Base-by-base conservation (phyloP, 2,329 filamentous ascomycete genomes). In the Triangularia setosa region DNA sequence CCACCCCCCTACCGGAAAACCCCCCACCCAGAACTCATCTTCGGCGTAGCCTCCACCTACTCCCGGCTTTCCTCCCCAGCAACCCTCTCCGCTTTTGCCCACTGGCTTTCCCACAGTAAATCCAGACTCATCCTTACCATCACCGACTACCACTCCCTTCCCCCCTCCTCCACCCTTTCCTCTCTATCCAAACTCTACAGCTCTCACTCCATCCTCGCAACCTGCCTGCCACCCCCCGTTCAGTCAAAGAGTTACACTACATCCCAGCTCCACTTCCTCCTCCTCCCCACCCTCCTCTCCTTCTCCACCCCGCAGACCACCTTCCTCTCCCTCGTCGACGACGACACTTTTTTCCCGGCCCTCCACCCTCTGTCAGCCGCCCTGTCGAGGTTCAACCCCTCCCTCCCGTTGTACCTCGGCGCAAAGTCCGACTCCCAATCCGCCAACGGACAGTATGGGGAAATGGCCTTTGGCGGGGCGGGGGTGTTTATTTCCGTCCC, bases 291-390 rank as follows among this genome's bases (percentile, higher is more conserved):
- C 40, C 78, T 87, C 65, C 73, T 84, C 24, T 71, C 77, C 24
- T 75, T 80, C 58, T 72, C 77, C 30, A 78, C 75, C 9, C 73
- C 79, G 0, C 69, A 77, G 14, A 85, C 84, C 0, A 75, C 77
- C 30, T 88, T 86, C 85, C 79, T 81, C 14, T 81, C 80, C 55
- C 77, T 88, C 58, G 79, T 88, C 40, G 85, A 88, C 70, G 86
- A 88, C 69, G 86, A 88, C 69, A 88, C 86, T 1, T 88, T 88
- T 73, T 87, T 87, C 72, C 80, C 83, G 1, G 84, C 82, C 1
- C 79, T 88, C 54, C 73, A 80, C 60, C 77, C 78, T 0, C 75
- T 88, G 16, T 76, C 80, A 23, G 72, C 79, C n/a, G 77, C 80
- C 5, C 78, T 88, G 1, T 70, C 70, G 33, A 72, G 75, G 40